Evolutionary conservation across 345 rosid species (phyloP), one percentile per base, ranked within the genome.

Genomic region (Dimocarpus longan): DNA sequence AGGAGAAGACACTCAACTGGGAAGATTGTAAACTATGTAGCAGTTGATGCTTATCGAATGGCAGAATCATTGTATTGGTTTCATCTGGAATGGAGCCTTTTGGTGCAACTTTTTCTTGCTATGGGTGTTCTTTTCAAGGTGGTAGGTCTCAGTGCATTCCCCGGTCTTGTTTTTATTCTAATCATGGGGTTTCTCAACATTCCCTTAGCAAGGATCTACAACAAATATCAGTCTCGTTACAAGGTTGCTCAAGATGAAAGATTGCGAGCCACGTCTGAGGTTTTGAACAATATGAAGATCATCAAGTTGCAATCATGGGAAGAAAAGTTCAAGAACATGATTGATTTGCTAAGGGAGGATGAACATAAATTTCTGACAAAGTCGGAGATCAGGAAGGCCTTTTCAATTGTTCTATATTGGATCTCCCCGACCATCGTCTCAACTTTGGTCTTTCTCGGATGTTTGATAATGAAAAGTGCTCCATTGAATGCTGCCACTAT

Each of bases 231-330:
- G 73, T 85, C 90, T 0, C 85, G 83, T 68, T 84, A 89, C 81
- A 90, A 88, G 98, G 69, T 71, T 4, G 90, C 93, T 2, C 98
- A 94, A 70, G 98, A 94, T 21, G 90, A 88, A 80, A 79, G 97
- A 37, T 70, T 92, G 0, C 82, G 93, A 76, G 74, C 90, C 16
- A 91, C 91, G 6, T 87, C 93, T 13, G 98, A 94, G 86, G 83
- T 86, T 78, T 73, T 94, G 52, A 91, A 88, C 78, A 90, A 80
- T 80, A 91, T 94, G 92, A 94, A 92, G 81, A 85, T 91, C 84
- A 90, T 92, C 46, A 92, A 94, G 89, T 62, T 94, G 68, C 93
- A 92, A 60, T 87, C 98, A 0, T 94, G 98, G 97, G 97, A 90
- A 87, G 92, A 86, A 19, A 88, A 89, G 75, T 92, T 94, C 87